These are phyloP conservation scores for Gaertneriomyces semiglobifer DNA, from an alignment of 192 early-diverging fungal species.

Conservation along the genomic window DNA sequence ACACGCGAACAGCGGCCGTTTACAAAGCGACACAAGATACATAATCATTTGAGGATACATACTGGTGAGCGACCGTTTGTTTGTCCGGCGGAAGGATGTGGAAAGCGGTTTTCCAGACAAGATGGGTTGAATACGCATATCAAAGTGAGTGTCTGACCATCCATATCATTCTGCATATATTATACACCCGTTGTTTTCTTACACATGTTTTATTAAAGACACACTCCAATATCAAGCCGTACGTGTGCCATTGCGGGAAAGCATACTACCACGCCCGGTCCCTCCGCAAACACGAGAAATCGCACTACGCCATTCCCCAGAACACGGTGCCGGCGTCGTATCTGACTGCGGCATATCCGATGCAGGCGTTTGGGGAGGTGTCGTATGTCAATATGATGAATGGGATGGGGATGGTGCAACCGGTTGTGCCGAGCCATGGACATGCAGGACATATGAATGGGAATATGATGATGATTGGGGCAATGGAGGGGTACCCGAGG, in stretches of 20 bases:
- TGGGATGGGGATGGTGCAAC: too few species aligned
- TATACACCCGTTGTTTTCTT: neutral
- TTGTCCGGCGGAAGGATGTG: conserved; percentile 35
- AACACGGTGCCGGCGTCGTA: too few species aligned
- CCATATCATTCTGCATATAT: neutral
- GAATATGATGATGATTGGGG: too few species aligned
- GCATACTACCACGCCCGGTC: conserved; percentile 47
- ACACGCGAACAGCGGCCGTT: conserved; percentile 28
- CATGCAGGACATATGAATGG: too few species aligned
- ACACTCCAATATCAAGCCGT: conserved; percentile 45
- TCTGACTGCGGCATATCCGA: too few species aligned
- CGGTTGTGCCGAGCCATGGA: too few species aligned
- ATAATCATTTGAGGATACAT: conserved; percentile 44
- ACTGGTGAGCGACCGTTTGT: conserved; percentile 43
- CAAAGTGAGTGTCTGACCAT: conserved; percentile 23
- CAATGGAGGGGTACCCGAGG: too few species aligned
- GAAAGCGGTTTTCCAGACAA: conserved; percentile 43
- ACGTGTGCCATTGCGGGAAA: conserved; percentile 40
- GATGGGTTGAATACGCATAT: conserved; percentile 46
- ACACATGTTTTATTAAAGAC: conserved; percentile 24
- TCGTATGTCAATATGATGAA: too few species aligned
- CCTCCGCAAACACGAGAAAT: conserved; percentile 41
- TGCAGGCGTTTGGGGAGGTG: too few species aligned
- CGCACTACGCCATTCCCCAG: conserved; percentile 8
- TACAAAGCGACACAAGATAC: conserved; percentile 46